Percentiles rank a stretch among this genome's conserved stretches.
Evolutionary conservation across 352 stramenopile species (phyloP).

Genomic region (Phytophthora crassamura): DNA sequence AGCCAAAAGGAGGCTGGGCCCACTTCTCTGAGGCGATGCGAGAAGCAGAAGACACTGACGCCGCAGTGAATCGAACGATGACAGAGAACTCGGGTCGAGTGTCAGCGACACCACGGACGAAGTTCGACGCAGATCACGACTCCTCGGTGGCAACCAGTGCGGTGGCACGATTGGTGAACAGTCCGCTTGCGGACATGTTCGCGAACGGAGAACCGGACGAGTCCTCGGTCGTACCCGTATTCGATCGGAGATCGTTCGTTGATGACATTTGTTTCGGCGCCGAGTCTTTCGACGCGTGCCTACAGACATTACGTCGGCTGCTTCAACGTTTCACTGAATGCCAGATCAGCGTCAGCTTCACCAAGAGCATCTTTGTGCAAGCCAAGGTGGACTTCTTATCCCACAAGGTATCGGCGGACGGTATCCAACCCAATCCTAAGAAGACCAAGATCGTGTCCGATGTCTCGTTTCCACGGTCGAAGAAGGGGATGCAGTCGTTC

Average conservation of each 20-base stretch:
- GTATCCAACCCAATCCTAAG: not conserved
- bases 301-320: not conserved
- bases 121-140: not conserved
- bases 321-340: conserved; percentile 1
- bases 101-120: not conserved
- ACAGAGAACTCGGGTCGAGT: not conserved
- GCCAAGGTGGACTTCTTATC: not conserved
- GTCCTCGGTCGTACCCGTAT: not conserved
- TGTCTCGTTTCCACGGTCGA: not conserved
- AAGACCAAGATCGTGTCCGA: not conserved
- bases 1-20: not conserved
- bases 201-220: not conserved
- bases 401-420: not conserved
- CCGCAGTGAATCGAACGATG: too few relatives aligned
- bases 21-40: not conserved
- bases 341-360: too few relatives aligned
- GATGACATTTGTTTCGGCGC: conserved; percentile 10
- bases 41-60: not conserved
- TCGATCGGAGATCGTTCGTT: conserved; percentile 1
- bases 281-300: not conserved
- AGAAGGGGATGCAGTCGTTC: conserved; percentile 4
- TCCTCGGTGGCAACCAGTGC: not conserved
- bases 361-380: not conserved
- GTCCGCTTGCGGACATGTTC: not conserved
- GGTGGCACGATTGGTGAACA: not conserved